These are phyloP conservation scores for Cercospora sp. DNA, from an alignment of 2,329 filamentous ascomycete genomes.

Conservation along the genomic window DNA sequence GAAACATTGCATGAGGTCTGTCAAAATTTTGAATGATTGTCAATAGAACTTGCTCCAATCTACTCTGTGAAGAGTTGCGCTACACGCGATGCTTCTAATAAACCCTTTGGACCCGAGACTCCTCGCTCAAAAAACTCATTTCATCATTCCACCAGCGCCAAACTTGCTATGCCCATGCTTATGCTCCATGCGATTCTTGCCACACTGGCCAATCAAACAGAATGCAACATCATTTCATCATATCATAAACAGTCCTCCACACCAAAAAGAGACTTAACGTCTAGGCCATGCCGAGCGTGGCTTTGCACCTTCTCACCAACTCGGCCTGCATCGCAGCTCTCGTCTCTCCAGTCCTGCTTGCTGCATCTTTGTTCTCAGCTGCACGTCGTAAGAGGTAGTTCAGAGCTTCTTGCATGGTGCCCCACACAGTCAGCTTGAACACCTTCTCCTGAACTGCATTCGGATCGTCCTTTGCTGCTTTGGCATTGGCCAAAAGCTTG, in stretches of 20 bases:
- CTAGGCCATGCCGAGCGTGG: constrained; percentile 26
- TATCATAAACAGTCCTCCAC: not conserved
- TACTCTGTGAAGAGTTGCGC: constrained; percentile 5
- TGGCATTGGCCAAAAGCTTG: constrained; percentile 51
- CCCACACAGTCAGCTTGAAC: constrained; percentile 61
- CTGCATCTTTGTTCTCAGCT: constrained; percentile 64
- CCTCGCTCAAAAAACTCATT: constrained; percentile 2
- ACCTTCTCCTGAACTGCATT: constrained; percentile 47
- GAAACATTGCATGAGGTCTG: too few relatives aligned
- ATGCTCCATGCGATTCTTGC: not conserved
- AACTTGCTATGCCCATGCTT: not conserved
- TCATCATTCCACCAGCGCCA: not conserved
- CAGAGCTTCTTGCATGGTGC: constrained; percentile 69
- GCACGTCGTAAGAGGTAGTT: constrained; percentile 66
- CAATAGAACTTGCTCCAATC: not conserved
- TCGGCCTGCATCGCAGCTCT: constrained; percentile 54
- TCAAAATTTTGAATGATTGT: not conserved
- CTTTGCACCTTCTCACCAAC: constrained; percentile 38
- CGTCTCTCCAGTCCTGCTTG: constrained; percentile 56
- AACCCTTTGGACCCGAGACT: not conserved
- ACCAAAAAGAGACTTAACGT: not conserved
- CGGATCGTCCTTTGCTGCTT: constrained; percentile 38
- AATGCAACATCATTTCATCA: not conserved
- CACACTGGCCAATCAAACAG: not conserved
- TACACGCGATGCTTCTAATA: not conserved